These are phyloP conservation scores for Podospora australis DNA, from an alignment of 495 filamentous ascomycete genomes.

Conservation along the genomic window DNA sequence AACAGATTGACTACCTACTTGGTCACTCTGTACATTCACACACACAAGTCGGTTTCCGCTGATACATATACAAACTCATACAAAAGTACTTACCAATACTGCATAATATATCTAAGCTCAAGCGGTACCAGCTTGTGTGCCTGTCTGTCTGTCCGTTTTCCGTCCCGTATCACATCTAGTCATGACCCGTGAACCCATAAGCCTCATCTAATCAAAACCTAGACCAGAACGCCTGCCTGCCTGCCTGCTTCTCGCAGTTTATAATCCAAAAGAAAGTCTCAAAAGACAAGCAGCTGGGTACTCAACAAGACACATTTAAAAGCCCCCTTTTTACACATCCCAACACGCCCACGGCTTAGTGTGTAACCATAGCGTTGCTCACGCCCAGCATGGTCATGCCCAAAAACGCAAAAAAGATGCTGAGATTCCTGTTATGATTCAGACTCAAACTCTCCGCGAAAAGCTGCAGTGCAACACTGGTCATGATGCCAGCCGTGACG, in stretches of 20 bases:
- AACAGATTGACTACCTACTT: too few species aligned
- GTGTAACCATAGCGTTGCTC: constrained; percentile 63
- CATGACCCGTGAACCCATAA: background rate
- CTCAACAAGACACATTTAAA: background rate
- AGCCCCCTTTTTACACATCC: background rate
- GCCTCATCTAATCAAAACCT: background rate
- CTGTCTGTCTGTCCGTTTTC: too few species aligned
- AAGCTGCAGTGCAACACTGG: constrained; percentile 79
- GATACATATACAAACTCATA: too few species aligned
- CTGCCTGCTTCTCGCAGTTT: background rate
- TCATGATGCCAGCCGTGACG: constrained; percentile 88
- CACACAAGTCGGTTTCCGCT: too few species aligned
- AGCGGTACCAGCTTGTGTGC: too few species aligned
- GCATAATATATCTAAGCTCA: too few species aligned
- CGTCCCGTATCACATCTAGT: background rate
- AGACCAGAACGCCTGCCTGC: background rate
- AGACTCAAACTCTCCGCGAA: constrained; percentile 79
- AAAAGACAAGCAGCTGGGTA: background rate
- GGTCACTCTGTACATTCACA: too few species aligned
- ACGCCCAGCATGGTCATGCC: constrained; percentile 87
- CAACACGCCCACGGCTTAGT: background rate
- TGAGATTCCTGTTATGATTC: constrained; percentile 71
- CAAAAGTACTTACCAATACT: too few species aligned
- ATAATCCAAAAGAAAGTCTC: background rate
- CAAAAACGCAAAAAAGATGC: constrained; percentile 76